Conservation (phyloP, 345 rosid genomes). For the Ceriops zippeliana region DNA sequence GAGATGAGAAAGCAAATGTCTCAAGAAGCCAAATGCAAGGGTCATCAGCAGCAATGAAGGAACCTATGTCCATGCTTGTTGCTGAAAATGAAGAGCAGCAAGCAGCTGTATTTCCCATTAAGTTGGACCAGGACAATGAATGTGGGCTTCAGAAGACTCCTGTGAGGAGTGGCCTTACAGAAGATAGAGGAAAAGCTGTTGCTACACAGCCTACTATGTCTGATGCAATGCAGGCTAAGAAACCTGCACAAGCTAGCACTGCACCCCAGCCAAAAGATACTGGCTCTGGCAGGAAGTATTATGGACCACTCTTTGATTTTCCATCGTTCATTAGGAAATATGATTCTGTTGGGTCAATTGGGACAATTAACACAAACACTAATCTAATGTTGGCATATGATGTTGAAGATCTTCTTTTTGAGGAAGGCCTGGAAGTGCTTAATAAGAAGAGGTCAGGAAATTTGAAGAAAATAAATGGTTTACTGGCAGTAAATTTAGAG, state of each 20-base stretch:
- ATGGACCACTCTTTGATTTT: conserved; percentile 97
- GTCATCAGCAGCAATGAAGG: conserved; percentile 47
- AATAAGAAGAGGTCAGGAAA: conserved; percentile 70
- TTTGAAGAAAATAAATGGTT: conserved; percentile 74
- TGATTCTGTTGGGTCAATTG: conserved; percentile 70
- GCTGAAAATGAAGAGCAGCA: conserved; percentile 75
- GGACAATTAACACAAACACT: conserved; percentile 62
- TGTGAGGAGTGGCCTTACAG: conserved; percentile 47
- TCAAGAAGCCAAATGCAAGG: conserved; percentile 43
- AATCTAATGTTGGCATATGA: conserved; percentile 78
- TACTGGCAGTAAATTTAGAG: conserved; percentile 82
- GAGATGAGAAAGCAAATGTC: conserved; percentile 55
- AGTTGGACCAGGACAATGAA: conserved; percentile 74
- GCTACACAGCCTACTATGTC: conserved; percentile 43
- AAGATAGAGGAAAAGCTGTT: conserved; percentile 72
- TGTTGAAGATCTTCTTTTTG: conserved; percentile 84
- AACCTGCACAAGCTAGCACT: conserved; percentile 54
- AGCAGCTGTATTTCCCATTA: conserved; percentile 43
- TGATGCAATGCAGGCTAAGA: conserved; percentile 68
- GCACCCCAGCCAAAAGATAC: conserved; percentile 61
- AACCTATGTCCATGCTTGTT: conserved; percentile 36
- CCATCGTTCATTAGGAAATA: conserved; percentile 93
- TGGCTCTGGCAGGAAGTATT: conserved; percentile 83
- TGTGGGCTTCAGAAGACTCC: conserved; percentile 49
- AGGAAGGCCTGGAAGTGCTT: conserved; percentile 82